phyloP scores from a whole-genome alignment of 23 red algal genomes.

The Cyanidium caldarium region DNA sequence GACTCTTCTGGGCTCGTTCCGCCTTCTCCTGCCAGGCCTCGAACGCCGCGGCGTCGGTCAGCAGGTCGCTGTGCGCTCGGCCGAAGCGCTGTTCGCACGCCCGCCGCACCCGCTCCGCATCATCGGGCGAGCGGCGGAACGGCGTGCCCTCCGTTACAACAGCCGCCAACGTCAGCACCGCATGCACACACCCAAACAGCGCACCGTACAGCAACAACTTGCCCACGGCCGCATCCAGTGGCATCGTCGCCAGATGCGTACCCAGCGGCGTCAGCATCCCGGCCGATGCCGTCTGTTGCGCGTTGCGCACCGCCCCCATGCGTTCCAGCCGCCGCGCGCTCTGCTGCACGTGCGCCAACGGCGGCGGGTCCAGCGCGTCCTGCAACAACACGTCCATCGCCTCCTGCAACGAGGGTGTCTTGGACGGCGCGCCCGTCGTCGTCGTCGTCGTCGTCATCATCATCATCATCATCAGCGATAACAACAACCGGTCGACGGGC shows the following conservation, averaged over 20 bases:
- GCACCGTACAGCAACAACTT: conserved; percentile 61
- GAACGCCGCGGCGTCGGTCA: conserved; percentile 26
- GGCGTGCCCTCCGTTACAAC: conserved; percentile 39
- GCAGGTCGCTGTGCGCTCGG: conserved; percentile 61
- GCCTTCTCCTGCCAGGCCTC: conserved; percentile 26
- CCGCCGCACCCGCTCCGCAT: no score
- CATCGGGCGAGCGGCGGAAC: conserved; percentile 25
- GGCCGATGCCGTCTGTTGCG: background rate
- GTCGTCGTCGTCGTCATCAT: no score
- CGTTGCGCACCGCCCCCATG: background rate
- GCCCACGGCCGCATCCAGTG: conserved; percentile 58
- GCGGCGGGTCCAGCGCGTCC: background rate
- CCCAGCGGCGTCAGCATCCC: conserved; percentile 29
- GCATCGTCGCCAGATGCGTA: conserved; percentile 37
- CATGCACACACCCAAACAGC: conserved; percentile 48
- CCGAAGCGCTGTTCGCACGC: no score
- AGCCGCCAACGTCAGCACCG: conserved; percentile 39
- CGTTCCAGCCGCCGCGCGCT: background rate
- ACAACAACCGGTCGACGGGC: conserved; percentile 41
- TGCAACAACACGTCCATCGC: background rate
- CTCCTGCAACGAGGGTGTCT: background rate
- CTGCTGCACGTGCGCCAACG: background rate
- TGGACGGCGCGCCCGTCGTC: background rate
- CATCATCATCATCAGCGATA: conserved; percentile 36
- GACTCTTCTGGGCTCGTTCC: background rate